phyloP scores from a whole-genome alignment of 768 basidiomycete species.

The Nevesoporus exiguus region DNA sequence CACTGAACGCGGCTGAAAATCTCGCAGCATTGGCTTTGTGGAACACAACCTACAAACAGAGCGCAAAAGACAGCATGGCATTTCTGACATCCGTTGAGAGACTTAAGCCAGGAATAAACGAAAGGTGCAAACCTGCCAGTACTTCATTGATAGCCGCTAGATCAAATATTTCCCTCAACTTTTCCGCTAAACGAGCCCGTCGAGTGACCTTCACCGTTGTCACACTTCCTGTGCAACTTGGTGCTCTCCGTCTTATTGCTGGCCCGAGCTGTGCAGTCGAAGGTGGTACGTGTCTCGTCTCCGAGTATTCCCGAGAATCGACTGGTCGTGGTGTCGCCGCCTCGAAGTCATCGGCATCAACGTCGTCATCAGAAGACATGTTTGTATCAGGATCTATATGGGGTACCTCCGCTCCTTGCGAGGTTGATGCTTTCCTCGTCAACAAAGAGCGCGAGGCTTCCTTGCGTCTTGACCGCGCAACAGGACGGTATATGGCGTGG shows the following conservation, averaged over 20 bases:
- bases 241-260: conserved; percentile 21
- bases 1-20: conserved; percentile 43
- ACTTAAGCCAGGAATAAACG: neutral
- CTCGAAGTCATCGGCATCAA: conserved; percentile 57
- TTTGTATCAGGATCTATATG: conserved; percentile 34
- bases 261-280: conserved; percentile 17
- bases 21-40: neutral
- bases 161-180: conserved; percentile 85
- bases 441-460: conserved; percentile 23
- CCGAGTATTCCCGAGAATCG: conserved; percentile 16
- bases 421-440: conserved; percentile 4
- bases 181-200: conserved; percentile 75
- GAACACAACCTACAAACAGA: conserved; percentile 68
- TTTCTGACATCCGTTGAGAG: conserved; percentile 48
- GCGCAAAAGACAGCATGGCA: conserved; percentile 91
- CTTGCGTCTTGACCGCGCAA: conserved; percentile 60
- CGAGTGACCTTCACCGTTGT: conserved; percentile 68
- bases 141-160: conserved; percentile 81
- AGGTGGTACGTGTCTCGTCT: neutral
- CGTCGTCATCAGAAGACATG: conserved; percentile 49
- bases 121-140: conserved; percentile 56
- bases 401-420: conserved; percentile 20
- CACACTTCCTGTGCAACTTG: conserved; percentile 58
- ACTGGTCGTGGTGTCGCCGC: conserved; percentile 42
- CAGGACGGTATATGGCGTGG: conserved; percentile 80